Evolutionary conservation across 177 flowering plant species (phyloP).

Genomic region (Vitis hybrid): DNA sequence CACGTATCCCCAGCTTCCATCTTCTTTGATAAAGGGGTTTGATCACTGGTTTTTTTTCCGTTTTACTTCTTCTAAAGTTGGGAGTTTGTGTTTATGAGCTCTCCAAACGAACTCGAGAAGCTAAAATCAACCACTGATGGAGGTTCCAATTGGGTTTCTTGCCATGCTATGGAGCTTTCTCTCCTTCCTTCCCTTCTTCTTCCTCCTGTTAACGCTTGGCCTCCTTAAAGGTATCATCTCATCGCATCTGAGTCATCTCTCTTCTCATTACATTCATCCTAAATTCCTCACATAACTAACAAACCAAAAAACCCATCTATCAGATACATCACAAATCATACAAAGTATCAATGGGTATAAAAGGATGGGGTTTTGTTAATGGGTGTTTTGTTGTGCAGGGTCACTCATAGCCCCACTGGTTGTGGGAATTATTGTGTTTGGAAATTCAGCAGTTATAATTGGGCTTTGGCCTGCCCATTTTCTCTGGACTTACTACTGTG

Average conservation of each 20-base stretch:
- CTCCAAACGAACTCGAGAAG: too few relatives aligned
- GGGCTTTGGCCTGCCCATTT: constrained; percentile 86
- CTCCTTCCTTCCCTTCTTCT: constrained; percentile 75
- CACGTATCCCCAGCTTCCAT: too few relatives aligned
- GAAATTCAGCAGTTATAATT: constrained; percentile 65
- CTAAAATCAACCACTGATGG: constrained; percentile 32
- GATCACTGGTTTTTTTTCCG: constrained; percentile 1
- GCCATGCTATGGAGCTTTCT: constrained; percentile 63
- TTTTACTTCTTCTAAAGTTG: neutral
- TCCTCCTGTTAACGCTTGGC: constrained; percentile 60
- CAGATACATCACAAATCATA: too few relatives aligned
- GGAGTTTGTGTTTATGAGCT: too few relatives aligned
- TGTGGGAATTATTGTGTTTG: constrained; percentile 42
- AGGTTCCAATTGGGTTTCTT: constrained; percentile 55
- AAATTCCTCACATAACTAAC: too few relatives aligned
- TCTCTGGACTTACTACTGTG: constrained; percentile 78
- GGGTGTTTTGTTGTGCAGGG: constrained; percentile 33
- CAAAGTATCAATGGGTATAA: too few relatives aligned
- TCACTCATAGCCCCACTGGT: constrained; percentile 49
- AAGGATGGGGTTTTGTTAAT: neutral
- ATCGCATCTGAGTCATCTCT: too few relatives aligned
- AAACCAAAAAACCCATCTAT: too few relatives aligned
- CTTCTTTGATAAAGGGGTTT: too few relatives aligned
- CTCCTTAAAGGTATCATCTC: constrained; percentile 62
- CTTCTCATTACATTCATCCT: neutral